Conservation (phyloP, 495 filamentous ascomycete species). For the Hypoxylon perforatum region DNA sequence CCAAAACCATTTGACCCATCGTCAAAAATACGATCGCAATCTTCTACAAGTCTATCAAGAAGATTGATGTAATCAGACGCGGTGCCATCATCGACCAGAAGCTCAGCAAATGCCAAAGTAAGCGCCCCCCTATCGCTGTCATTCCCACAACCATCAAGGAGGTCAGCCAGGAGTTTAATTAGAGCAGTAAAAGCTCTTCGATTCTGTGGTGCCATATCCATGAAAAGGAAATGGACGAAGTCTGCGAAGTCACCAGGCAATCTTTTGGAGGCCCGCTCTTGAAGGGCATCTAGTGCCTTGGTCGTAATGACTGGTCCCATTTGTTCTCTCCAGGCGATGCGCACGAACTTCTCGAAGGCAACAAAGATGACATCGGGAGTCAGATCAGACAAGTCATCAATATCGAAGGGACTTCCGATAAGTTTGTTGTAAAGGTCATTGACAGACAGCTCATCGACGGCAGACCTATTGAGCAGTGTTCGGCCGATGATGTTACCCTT, state of each 20-base stretch:
- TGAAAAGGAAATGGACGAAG: slow-evolving; percentile 78
- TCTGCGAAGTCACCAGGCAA: slow-evolving; percentile 86
- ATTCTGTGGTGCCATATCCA: slow-evolving; percentile 90
- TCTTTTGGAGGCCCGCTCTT: slow-evolving; percentile 76
- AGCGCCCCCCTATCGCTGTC: slow-evolving; percentile 92
- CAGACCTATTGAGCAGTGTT: slow-evolving; percentile 73
- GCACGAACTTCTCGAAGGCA: slow-evolving; percentile 94
- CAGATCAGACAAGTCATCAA: slow-evolving; percentile 77
- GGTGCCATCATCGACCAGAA: slow-evolving; percentile 80
- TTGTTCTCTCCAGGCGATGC: slow-evolving; percentile 85
- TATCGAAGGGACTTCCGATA: slow-evolving; percentile 80
- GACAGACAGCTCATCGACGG: slow-evolving; percentile 79
- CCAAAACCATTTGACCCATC: slow-evolving; percentile 63
- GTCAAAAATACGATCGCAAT: slow-evolving; percentile 88
- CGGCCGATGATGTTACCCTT: slow-evolving; percentile 88
- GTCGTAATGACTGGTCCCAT: slow-evolving; percentile 83
- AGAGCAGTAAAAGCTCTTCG: slow-evolving; percentile 85
- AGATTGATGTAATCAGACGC: slow-evolving; percentile 89
- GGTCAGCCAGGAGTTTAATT: slow-evolving; percentile 85
- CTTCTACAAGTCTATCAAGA: slow-evolving; percentile 91
- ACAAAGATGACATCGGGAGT: slow-evolving; percentile 90
- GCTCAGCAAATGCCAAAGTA: slow-evolving; percentile 89
- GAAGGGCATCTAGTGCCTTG: slow-evolving; percentile 73
- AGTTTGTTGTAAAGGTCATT: slow-evolving; percentile 94
- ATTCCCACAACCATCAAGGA: slow-evolving; percentile 93